phyloP scores from a whole-genome alignment of 192 early-diverging fungal genomes.

The Hyaloraphidium curvatum region DNA sequence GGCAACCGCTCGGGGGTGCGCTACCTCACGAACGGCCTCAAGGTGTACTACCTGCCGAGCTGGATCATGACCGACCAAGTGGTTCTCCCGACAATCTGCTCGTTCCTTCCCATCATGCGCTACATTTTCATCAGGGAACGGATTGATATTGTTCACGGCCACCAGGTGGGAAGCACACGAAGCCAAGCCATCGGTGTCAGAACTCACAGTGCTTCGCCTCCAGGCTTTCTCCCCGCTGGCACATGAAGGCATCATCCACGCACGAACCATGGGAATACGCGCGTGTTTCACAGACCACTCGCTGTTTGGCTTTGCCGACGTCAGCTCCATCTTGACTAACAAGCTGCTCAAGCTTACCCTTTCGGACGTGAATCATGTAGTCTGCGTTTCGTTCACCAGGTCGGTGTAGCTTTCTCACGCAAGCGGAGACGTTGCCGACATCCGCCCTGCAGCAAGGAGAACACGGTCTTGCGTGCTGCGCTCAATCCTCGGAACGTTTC shows the following conservation, averaged over 20 bases:
- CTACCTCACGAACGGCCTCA: conserved; percentile 77
- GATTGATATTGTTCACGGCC: conserved; percentile 91
- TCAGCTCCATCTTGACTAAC: conserved; percentile 79
- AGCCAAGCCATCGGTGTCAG: not conserved
- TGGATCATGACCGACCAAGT: conserved; percentile 71
- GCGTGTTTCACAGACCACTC: conserved; percentile 95
- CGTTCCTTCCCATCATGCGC: conserved; percentile 77
- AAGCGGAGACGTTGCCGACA: not conserved
- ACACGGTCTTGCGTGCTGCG: conserved; percentile 85
- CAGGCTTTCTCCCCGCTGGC: conserved; percentile 79
- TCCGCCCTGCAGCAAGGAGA: conserved; percentile 62
- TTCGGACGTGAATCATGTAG: conserved; percentile 90
- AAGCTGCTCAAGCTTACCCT: conserved; percentile 93
- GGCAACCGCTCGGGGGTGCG: conserved; percentile 53
- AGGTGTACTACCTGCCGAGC: conserved; percentile 86
- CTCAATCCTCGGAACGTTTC: conserved; percentile 77
- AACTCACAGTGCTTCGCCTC: not conserved
- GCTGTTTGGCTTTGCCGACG: conserved; percentile 90
- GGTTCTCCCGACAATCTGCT: conserved; percentile 67
- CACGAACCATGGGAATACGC: conserved; percentile 82
- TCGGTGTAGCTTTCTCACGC: conserved; percentile 12
- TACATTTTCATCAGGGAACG: conserved; percentile 76
- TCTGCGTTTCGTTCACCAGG: conserved; percentile 95
- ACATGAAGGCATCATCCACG: conserved; percentile 89
- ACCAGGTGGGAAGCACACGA: conserved; percentile 30